These are phyloP conservation scores for Pisolithus tinctorius DNA, from an alignment of 768 basidiomycete genomes.

Conservation along the genomic window DNA sequence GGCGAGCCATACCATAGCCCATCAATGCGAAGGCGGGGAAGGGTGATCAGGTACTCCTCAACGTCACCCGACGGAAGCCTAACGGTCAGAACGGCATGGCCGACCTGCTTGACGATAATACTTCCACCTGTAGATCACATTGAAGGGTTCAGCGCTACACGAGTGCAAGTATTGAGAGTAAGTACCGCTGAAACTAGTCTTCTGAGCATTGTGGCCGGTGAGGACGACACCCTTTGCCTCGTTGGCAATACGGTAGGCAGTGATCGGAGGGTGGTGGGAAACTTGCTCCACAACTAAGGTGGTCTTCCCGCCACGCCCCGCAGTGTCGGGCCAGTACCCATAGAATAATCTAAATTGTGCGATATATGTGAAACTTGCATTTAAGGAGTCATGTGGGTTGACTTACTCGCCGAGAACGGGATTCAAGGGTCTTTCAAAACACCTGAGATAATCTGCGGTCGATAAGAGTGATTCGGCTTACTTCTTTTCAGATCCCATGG, in stretches of 20 bases:
- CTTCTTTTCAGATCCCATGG: conserved; percentile 98
- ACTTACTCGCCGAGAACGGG: conserved; percentile 90
- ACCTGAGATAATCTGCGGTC: conserved; percentile 5
- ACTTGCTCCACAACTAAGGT: conserved; percentile 89
- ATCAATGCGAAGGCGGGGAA: conserved; percentile 88
- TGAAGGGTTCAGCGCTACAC: conserved; percentile 2
- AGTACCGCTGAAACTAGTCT: conserved; percentile 84
- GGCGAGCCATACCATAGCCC: conserved; percentile 89
- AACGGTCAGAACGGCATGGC: conserved; percentile 81
- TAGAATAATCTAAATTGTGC: conserved; percentile 62
- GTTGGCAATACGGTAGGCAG: conserved; percentile 86
- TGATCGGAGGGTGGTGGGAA: conserved; percentile 90
- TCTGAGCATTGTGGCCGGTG: conserved; percentile 88
- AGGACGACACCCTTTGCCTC: conserved; percentile 65
- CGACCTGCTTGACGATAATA: conserved; percentile 90
- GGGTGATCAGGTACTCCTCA: conserved; percentile 83
- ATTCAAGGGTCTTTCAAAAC: conserved; percentile 71
- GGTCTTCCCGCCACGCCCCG: conserved; percentile 69
- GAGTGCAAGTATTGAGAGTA: conserved; percentile 1
- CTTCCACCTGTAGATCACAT: conserved; percentile 41
- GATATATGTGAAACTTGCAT: background rate
- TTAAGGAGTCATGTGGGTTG: background rate
- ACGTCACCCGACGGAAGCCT: conserved; percentile 45
- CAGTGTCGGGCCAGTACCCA: conserved; percentile 73
- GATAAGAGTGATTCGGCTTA: conserved; percentile 27